Evolutionary conservation across 495 filamentous ascomycete species (phyloP).

Genomic region (Hypoxylon fuscum): DNA sequence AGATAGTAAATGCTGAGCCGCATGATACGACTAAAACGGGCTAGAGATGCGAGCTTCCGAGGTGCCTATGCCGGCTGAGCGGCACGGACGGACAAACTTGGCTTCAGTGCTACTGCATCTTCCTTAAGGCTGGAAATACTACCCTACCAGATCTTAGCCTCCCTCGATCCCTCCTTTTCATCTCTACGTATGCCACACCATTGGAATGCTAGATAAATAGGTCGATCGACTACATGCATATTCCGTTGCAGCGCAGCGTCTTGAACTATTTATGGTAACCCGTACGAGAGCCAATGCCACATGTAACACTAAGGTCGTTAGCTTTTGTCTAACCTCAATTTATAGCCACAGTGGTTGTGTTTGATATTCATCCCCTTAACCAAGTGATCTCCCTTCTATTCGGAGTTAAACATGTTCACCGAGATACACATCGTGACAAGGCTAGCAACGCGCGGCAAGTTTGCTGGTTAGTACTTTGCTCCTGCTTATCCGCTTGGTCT

Average conservation of each 20-base stretch:
- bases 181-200: conserved; percentile 20
- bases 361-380: neutral
- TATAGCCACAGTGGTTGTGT: neutral
- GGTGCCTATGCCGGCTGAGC: conserved; percentile 21
- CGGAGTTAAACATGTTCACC: neutral
- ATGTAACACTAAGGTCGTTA: neutral
- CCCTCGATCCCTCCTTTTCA: conserved; percentile 1
- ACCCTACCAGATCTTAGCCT: conserved; percentile 20
- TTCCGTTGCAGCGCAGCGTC: conserved; percentile 22
- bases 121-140: conserved; percentile 36
- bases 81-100: conserved; percentile 10
- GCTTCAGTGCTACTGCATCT: conserved; percentile 18
- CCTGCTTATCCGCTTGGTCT: no score
- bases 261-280: conserved; percentile 22
- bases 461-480: no score
- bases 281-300: neutral
- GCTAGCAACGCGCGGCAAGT: no score
- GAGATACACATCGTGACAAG: no score
- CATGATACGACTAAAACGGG: conserved; percentile 21
- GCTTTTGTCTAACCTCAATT: neutral
- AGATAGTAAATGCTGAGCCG: conserved; percentile 10
- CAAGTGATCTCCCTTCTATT: neutral
- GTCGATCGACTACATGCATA: conserved; percentile 14
- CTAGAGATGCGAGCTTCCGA: conserved; percentile 23
- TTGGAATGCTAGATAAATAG: conserved; percentile 25